A percentile compares a stretch with the other conserved stretches of the same genome.
Conservation (phyloP, 306 rosid genomes). For the Dalbergia cultrata region DNA sequence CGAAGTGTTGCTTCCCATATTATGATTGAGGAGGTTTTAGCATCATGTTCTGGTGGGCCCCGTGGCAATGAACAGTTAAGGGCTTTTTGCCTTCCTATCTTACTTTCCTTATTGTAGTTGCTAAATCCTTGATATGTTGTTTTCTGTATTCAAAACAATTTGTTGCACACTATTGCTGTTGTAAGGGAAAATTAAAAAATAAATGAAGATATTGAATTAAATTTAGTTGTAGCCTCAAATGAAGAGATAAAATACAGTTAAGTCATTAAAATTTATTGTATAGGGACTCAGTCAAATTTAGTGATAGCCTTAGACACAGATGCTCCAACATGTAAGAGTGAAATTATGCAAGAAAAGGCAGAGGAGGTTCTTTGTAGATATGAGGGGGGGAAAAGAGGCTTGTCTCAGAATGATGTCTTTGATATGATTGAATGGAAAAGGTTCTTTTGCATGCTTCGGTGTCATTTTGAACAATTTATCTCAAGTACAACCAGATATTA, state of each 20-base stretch:
- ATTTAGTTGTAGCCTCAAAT: conserved; percentile 23
- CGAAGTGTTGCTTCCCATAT: conserved; percentile 70
- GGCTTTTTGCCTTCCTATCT: conserved; percentile 14
- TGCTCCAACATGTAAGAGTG: conserved; percentile 13
- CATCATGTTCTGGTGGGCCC: conserved; percentile 81
- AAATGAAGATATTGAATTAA: conserved; percentile 29
- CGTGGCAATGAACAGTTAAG: conserved; percentile 92
- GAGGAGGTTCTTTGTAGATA: conserved; percentile 8
- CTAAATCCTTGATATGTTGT: conserved; percentile 26
- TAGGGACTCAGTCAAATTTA: conserved; percentile 17
- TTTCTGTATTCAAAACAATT: conserved; percentile 11
- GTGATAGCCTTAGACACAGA: conserved; percentile 28
- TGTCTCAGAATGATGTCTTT: conserved; percentile 11
- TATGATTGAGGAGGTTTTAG: conserved; percentile 75
- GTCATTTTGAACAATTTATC: conserved; percentile 15
- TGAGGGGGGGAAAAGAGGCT: conserved; percentile 16
- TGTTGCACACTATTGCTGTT: conserved; percentile 7
- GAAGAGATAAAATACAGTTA: conserved; percentile 7
- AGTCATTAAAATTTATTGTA: conserved; percentile 17
- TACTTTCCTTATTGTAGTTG: conserved; percentile 31
- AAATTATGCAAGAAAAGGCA: background rate
- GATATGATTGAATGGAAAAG: conserved; percentile 23
- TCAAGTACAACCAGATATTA: conserved; percentile 7
- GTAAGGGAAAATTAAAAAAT: background rate
- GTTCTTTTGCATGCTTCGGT: conserved; percentile 4